Evolutionary conservation across 352 stramenopile genomes (phyloP).

Genomic region (Thraustochytrium striatum): DNA sequence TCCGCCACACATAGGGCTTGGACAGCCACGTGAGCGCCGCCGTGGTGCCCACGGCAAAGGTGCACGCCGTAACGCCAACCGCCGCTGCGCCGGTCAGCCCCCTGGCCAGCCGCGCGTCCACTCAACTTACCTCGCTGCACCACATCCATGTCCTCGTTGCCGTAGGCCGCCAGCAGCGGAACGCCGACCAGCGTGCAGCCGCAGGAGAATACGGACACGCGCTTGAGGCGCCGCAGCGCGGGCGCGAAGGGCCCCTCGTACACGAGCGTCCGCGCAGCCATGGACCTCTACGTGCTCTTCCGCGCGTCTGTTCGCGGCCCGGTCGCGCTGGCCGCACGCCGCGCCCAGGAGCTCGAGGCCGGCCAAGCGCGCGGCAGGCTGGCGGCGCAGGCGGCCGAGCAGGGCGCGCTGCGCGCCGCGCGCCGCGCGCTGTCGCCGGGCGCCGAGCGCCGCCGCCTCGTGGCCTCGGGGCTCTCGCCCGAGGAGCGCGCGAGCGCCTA

Average conservation of each 20-base stretch:
- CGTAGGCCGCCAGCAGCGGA: slow-evolving; percentile 35
- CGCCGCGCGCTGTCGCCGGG: not conserved
- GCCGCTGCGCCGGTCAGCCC: not conserved
- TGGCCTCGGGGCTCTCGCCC: not conserved
- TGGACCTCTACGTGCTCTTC: no score
- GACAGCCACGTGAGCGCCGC: slow-evolving; percentile 21
- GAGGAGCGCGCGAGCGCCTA: not conserved
- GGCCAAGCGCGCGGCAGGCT: not conserved
- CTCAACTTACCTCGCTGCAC: slow-evolving; percentile 25
- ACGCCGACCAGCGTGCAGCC: slow-evolving; percentile 46
- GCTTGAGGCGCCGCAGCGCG: slow-evolving; percentile 42
- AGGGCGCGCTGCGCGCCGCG: no score
- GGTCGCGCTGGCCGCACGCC: not conserved
- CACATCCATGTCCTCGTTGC: slow-evolving; percentile 38
- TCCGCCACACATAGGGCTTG: slow-evolving; percentile 47
- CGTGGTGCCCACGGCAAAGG: slow-evolving; percentile 47
- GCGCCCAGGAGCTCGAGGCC: not conserved
- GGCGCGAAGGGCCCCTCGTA: slow-evolving; percentile 46
- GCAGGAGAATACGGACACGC: slow-evolving; percentile 46
- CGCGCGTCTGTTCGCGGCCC: not conserved
- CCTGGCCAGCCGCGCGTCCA: not conserved
- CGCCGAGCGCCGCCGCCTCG: not conserved
- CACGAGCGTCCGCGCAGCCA: not conserved
- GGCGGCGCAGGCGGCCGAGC: not conserved
- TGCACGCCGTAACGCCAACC: slow-evolving; percentile 33